Conservation (phyloP, 1,139 yeast species). For the Saccharomyces pastorianus region DNA sequence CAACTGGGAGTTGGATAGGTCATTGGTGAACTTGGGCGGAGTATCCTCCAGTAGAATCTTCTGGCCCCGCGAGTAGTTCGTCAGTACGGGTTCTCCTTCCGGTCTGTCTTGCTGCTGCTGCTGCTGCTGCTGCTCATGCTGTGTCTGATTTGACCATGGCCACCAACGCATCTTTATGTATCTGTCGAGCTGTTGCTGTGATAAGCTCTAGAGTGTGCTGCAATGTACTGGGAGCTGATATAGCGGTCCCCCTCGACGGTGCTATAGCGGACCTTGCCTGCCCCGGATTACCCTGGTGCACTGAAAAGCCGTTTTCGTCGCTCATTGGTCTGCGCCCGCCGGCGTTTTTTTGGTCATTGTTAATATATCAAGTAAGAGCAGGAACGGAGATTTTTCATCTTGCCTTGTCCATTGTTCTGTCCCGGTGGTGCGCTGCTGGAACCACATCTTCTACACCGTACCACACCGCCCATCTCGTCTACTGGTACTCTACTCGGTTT, state of each 20-base stretch:
- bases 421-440: neutral
- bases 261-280: neutral
- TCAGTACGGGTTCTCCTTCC: slow-evolving; percentile 10
- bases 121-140: slow-evolving; percentile 35
- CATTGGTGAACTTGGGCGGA: slow-evolving; percentile 32
- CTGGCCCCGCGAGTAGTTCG: slow-evolving; percentile 29
- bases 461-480: neutral
- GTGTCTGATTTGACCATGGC: slow-evolving; percentile 23
- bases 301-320: neutral
- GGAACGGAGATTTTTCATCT: neutral
- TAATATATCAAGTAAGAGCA: neutral
- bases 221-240: neutral
- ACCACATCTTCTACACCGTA: neutral
- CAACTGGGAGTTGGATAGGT: slow-evolving; percentile 18
- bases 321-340: slow-evolving; percentile 1
- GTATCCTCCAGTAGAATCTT: slow-evolving; percentile 35
- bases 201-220: neutral
- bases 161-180: neutral
- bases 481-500: neutral
- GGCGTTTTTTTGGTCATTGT: neutral
- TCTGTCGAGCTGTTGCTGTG: neutral
- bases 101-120: slow-evolving; percentile 21
- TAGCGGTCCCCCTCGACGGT: neutral
- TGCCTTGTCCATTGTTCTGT: neutral
- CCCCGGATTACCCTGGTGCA: neutral